A percentile compares a stretch with the other conserved stretches of the same genome.
Evolutionary conservation across 108 stramenopile genomes (phyloP).

Genomic region (Nannochloropsis salina): DNA sequence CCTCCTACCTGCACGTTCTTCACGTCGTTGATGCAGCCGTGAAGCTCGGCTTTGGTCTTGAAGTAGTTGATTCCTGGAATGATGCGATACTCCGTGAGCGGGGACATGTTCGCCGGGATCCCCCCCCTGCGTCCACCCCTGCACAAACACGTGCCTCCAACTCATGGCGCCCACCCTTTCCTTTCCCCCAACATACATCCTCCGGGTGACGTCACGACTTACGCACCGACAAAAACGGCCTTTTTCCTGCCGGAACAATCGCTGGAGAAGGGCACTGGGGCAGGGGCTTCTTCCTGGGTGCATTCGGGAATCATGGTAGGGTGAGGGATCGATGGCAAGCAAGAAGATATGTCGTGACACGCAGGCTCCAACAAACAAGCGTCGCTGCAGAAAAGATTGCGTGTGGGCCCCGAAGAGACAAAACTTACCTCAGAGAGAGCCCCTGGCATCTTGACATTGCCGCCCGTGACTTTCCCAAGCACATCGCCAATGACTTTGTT

Average conservation of each 20-base stretch:
- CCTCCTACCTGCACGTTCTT: background rate
- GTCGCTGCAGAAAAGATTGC: background rate
- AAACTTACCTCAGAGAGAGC: background rate
- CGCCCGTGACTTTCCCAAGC: background rate
- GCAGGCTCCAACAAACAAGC: background rate
- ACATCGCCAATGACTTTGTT: background rate
- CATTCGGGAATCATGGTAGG: background rate
- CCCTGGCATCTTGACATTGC: background rate
- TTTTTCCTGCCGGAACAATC: background rate
- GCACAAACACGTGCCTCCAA: no score
- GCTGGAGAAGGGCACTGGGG: background rate
- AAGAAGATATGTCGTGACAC: no score
- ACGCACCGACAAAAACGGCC: background rate
- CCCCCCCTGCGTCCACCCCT: no score
- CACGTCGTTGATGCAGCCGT: background rate
- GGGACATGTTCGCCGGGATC: background rate
- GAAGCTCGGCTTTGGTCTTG: background rate
- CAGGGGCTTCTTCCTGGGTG: background rate
- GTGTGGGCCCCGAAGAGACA: background rate
- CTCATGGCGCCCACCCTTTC: no score
- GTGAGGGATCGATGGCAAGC: no score
- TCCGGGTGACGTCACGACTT: no score
- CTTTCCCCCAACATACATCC: no score
- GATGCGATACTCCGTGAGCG: background rate
- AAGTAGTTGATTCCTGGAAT: background rate